Evolutionary conservation across 176 grass and related monocot species (phyloP), one percentile per base, ranked within the genome.

Genomic region (Avena eriantha): DNA sequence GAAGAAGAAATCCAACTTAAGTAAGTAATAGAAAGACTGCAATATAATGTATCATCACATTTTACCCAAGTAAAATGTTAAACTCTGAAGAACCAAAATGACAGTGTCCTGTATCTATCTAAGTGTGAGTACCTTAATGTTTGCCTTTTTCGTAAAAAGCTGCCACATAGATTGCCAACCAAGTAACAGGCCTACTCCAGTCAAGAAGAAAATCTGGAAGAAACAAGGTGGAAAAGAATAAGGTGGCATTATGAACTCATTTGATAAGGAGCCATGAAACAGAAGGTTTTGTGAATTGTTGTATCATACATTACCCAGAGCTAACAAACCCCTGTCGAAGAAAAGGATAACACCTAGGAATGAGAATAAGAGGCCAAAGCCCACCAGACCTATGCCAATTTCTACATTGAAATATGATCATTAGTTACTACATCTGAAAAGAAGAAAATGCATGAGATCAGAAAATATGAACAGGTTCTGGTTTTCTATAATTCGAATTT

Each of bases 241-340:
- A 84, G 15, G 15, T 64, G 49, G 12, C 51, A 81, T n/a, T 45
- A 54, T 78, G 51, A 82, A 65, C 69, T 57, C 64, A 78, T 64
- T 72, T 70, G 54, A 85, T 78, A 85, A 10, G 10, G 29, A 63
- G 22, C 61, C 63, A 65, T n/a, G 36, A 35, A 92, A 70, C 31
- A 66, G 75, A 91, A 83, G 63, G 78, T 65, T 81, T 54, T 64
- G 78, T 29, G 78, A 82, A 80, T 64, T 77, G 43, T 69, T 53
- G 63, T 77, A 79, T 84, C 96, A 90, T 94, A 98, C 96, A 95
- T 98, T 98, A 94, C 93, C 96, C 29, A 98, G 93, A 89, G 96
- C 96, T 80, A 98, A 95, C 85, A 98, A 94, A 47, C 96, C 96
- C 86, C 96, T 92, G 64, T 98, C 96, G 8, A 98, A 98, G 83